Conservation (phyloP, 805 yeast genomes). For the Barnettozyma vustinii region DNA sequence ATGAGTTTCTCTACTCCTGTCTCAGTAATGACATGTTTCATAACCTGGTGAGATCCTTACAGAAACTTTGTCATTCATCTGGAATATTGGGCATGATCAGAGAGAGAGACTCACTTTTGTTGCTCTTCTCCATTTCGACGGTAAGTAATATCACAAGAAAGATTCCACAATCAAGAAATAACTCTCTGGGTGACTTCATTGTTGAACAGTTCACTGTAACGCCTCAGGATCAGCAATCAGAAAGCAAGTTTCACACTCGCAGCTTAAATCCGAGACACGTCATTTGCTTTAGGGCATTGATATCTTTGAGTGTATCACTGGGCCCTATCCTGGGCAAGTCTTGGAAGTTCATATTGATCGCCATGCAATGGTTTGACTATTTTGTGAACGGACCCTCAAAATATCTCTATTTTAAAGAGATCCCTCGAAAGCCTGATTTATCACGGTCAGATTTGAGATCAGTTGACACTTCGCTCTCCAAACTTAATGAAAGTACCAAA, state of each 20-base stretch:
- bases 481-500: slow-evolving; percentile 56
- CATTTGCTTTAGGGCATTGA: slow-evolving; percentile 70
- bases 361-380: slow-evolving; percentile 77
- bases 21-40: slow-evolving; percentile 71
- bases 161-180: slow-evolving; percentile 22
- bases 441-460: slow-evolving; percentile 41
- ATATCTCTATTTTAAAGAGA: slow-evolving; percentile 31
- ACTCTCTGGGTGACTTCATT: slow-evolving; percentile 44
- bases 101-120: slow-evolving; percentile 53
- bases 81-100: slow-evolving; percentile 61
- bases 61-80: slow-evolving; percentile 74
- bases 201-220: slow-evolving; percentile 36
- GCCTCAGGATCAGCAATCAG: slow-evolving; percentile 7
- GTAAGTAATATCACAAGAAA: slow-evolving; percentile 35
- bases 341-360: slow-evolving; percentile 59
- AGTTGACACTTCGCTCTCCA: slow-evolving; percentile 52
- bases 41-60: slow-evolving; percentile 62
- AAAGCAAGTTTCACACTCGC: slow-evolving; percentile 32
- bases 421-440: slow-evolving; percentile 38
- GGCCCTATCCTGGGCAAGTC: slow-evolving; percentile 65
- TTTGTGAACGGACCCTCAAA: slow-evolving; percentile 57
- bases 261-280: slow-evolving; percentile 61
- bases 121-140: slow-evolving; percentile 41
- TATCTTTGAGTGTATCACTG: slow-evolving; percentile 73
- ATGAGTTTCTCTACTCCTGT: slow-evolving; percentile 54